Evolutionary conservation across 305 asterid species (phyloP).

Genomic region (Fraxinus sp.): DNA sequence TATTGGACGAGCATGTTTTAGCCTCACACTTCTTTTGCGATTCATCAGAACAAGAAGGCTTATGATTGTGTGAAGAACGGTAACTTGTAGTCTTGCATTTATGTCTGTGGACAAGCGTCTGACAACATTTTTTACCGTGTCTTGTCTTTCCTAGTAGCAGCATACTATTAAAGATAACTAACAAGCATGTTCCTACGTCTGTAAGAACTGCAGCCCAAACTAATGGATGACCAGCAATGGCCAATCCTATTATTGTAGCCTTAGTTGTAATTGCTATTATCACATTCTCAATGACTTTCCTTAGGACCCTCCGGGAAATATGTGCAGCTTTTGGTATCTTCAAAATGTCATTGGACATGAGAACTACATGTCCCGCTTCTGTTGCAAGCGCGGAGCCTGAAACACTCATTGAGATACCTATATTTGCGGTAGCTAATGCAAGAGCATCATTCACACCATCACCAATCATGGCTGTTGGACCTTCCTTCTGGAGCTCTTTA

Average conservation of each 20-base stretch:
- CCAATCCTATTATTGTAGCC: slow-evolving; percentile 62
- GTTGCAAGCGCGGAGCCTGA: slow-evolving; percentile 82
- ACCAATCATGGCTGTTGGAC: slow-evolving; percentile 75
- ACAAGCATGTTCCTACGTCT: slow-evolving; percentile 76
- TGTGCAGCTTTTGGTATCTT: slow-evolving; percentile 52
- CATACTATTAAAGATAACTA: slow-evolving; percentile 86
- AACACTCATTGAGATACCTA: slow-evolving; percentile 89
- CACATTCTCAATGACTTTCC: slow-evolving; percentile 68
- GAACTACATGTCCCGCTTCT: slow-evolving; percentile 68
- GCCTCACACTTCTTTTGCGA: slow-evolving; percentile 19
- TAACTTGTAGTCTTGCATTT: background rate
- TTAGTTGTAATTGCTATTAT: slow-evolving; percentile 49
- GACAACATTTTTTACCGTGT: slow-evolving; percentile 14
- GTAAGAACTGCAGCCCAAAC: slow-evolving; percentile 89
- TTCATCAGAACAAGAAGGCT: slow-evolving; percentile 28
- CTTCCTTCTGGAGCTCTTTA: slow-evolving; percentile 55
- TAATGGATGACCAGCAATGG: slow-evolving; percentile 78
- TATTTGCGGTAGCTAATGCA: slow-evolving; percentile 71
- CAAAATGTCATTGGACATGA: slow-evolving; percentile 77
- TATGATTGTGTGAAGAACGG: slow-evolving; percentile 14
- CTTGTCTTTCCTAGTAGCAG: slow-evolving; percentile 40
- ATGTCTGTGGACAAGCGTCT: slow-evolving; percentile 17
- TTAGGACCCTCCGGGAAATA: slow-evolving; percentile 48
- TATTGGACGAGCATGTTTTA: slow-evolving; percentile 23
- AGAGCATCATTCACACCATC: slow-evolving; percentile 90